Base-by-base conservation (phyloP, 306 rosid genomes). In the Abrus pulchellus region DNA sequence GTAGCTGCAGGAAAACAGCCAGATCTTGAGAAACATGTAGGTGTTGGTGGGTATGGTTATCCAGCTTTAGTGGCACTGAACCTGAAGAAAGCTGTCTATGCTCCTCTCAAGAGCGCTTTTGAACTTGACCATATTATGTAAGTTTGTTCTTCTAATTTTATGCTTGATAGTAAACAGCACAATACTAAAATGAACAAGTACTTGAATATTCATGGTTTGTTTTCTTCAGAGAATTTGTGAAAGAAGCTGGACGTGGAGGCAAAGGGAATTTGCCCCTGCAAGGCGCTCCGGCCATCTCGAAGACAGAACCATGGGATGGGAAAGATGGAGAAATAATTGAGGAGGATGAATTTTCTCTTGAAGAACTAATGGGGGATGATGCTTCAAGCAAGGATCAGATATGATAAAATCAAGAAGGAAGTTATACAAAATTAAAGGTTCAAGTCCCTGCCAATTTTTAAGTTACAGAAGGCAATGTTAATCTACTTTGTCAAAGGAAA, bases 21-120 rank as follows among this genome's bases (percentile, higher is more conserved):
- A 33, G 97, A 96, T 85, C 97, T 96, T 2, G 99, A 96, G 64
- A 87, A 90, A 74, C 88, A 62, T 66, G 98, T 96, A 3, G 97
- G 99, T 79, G 99, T 96, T 67, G 99, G 99, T 44, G 99, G 99
- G 50, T 96, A 96, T 75, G 99, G 99, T 66, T 96, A 96, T 86
- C 99, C 99, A 3, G 99, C 99, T 60, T 82, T 96, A 70, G 99
- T 96, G 30, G 99, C 99, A 63, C 80, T 96, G 38, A 96, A 96
- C 82, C 61, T 85, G 57, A 96, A 96, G 90, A 96, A 93, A 81
- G 91, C 85, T 49, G 99, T 86, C 74, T 96, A 93, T 76, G 96
- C 99, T 32, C 99, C 99, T 20, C 98, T 96, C 57, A 96, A 96
- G 88, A 96, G 97, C 67, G 99, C 99, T 30, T 96, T 90, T 69